Evolutionary conservation across 1,139 yeast species (phyloP), one percentile per base, ranked within the genome.

Genomic region (Magnusiomyces ingens): DNA sequence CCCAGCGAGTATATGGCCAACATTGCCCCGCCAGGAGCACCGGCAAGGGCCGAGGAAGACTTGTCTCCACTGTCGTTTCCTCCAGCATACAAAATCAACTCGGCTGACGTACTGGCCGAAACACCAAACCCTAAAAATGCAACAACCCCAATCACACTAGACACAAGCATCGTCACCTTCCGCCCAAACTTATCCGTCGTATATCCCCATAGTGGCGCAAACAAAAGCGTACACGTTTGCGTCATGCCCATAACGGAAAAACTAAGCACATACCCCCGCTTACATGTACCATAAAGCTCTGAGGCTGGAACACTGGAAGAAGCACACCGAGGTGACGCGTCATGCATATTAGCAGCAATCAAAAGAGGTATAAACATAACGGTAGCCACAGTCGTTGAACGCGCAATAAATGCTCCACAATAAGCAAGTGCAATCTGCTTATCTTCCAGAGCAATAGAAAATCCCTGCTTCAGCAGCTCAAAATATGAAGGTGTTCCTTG

Each of bases 161-260:
- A 68, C 19, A 69, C 48, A 1, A 72, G 57, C 48, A 76, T 59
- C 3, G 74, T 65, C 42, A 64, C 61, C 61, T 75, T 59, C 15
- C 73, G 66, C n/a, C 84, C 84, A 51, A 72, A 60, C 43, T 64
- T 67, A 64, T 84, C 88, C 26, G 81, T 74, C 11, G 80, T 62
- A 52, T 72, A 64, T 1, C 90, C 91, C 77, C 84, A 80, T 1
- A 81, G 37, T 2, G 90, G 90, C 0, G 90, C 84, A 41, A 79
- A 72, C 0, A 80, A 36, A 36, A 85, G 69, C 0, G 85, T 78
- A 18, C 77, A 74, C 0, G 82, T 73, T 59, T 84, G 85, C 1
- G 82, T 76, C 15, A 84, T 78, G 2, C 93, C 93, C 47, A 84
- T 81, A 0, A 89, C 88, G 6, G 89, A 78, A 57, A 79, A 76